A percentile compares a stretch with the other conserved stretches of the same genome.
Conservation (phyloP, 2,329 filamentous ascomycete genomes). For the Achaetomium macrosporum region DNA sequence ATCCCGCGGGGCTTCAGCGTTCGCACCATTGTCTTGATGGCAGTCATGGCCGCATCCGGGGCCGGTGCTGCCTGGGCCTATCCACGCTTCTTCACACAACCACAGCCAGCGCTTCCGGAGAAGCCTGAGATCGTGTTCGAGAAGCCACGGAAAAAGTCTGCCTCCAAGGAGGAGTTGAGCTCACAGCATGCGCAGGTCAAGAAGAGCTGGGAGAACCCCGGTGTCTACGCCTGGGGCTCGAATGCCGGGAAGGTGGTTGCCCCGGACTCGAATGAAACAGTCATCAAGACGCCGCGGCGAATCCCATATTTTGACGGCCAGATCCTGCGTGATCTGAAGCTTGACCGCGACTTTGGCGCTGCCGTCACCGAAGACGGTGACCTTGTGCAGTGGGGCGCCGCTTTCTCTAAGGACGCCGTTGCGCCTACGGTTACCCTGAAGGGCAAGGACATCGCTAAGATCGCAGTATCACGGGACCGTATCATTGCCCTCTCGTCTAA, state of each 20-base stretch:
- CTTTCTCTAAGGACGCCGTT: conserved; percentile 59
- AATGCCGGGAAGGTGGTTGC: conserved; percentile 82
- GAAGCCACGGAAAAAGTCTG: conserved; percentile 48
- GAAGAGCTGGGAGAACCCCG: conserved; percentile 73
- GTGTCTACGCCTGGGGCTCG: conserved; percentile 89
- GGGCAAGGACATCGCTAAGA: conserved; percentile 72
- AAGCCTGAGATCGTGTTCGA: conserved; percentile 62
- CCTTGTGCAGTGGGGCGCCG: conserved; percentile 84
- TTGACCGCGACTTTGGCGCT: conserved; percentile 75
- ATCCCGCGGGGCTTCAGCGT: background rate
- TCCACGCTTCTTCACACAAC: conserved; percentile 29
- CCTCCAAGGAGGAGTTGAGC: conserved; percentile 70
- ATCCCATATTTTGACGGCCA: conserved; percentile 79
- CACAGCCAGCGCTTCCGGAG: conserved; percentile 20
- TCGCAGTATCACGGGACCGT: conserved; percentile 74
- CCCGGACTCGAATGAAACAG: conserved; percentile 68
- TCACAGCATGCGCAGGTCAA: conserved; percentile 85
- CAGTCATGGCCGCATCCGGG: conserved; percentile 17
- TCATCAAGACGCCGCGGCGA: conserved; percentile 73
- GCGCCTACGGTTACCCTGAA: conserved; percentile 65
- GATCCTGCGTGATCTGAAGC: conserved; percentile 78
- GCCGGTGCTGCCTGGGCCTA: conserved; percentile 21
- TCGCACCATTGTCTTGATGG: conserved; percentile 14
- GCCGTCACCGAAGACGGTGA: conserved; percentile 86
- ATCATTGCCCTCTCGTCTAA: conserved; percentile 70